phyloP scores from a whole-genome alignment of 179 eudicot genomes.

The Kewa caespitosa region DNA sequence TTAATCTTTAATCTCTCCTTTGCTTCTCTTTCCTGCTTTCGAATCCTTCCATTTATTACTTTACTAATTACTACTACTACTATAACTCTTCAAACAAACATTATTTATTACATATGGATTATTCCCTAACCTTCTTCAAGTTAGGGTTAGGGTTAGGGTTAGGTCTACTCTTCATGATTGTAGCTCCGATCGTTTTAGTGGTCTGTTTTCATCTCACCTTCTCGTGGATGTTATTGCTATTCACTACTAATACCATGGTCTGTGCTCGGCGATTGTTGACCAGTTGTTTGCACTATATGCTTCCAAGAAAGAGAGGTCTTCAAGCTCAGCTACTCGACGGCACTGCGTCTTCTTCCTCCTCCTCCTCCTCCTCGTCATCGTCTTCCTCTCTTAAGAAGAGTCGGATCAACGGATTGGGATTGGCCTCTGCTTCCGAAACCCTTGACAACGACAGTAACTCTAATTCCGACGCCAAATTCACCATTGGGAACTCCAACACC shows the following conservation, averaged over 20 bases:
- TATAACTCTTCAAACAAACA: no score
- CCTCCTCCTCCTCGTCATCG: no score
- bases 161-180: no score
- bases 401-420: conserved; percentile 30
- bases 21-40: conserved; percentile 25
- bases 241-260: conserved; percentile 29
- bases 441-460: conserved; percentile 5
- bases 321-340: conserved; percentile 46
- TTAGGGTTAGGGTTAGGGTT: conserved; percentile 30
- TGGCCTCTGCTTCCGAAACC: conserved; percentile 18
- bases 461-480: conserved; percentile 7
- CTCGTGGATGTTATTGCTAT: neutral
- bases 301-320: conserved; percentile 75
- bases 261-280: conserved; percentile 42
- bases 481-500: conserved; percentile 3
- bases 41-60: no score
- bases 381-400: conserved; percentile 37
- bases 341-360: conserved; percentile 18
- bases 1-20: conserved; percentile 20
- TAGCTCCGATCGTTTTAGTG: conserved; percentile 26
- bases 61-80: no score
- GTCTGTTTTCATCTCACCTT: neutral
- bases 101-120: no score
- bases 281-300: conserved; percentile 82
- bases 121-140: conserved; percentile 17